phyloP scores from a whole-genome alignment of 2,329 filamentous ascomycete species.

The Hypocreales sp. region DNA sequence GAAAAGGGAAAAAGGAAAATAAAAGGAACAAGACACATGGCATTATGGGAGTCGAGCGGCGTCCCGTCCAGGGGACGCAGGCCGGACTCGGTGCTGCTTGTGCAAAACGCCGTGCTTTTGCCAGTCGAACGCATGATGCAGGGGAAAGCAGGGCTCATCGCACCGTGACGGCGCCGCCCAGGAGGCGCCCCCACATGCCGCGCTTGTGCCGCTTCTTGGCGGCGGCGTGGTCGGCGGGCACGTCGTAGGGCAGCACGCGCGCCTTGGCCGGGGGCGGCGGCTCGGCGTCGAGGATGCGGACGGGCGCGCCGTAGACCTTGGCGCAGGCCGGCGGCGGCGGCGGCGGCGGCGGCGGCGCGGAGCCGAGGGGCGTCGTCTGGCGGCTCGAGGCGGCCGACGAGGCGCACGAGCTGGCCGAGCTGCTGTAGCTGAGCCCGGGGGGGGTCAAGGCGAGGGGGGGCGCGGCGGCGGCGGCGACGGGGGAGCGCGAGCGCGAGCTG shows the following conservation, averaged over 20 bases:
- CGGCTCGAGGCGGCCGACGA: conserved; percentile 31
- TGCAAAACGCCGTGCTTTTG: conserved; percentile 1
- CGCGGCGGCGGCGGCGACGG: conserved; percentile 21
- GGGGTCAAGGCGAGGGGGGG: conserved; percentile 23
- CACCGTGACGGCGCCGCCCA: conserved; percentile 26
- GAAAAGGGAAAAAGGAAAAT: background rate
- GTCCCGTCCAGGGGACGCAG: no score
- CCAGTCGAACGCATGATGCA: background rate
- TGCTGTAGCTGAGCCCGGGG: conserved; percentile 32
- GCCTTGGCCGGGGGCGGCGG: conserved; percentile 12
- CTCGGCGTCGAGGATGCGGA: conserved; percentile 24
- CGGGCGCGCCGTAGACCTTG: conserved; percentile 33
- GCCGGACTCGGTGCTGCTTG: no score
- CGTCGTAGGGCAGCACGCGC: conserved; percentile 37
- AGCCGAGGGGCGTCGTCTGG: conserved; percentile 35
- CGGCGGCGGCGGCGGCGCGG: conserved; percentile 2
- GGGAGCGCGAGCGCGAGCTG: conserved; percentile 23
- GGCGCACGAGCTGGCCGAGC: conserved; percentile 33
- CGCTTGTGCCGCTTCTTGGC: conserved; percentile 33
- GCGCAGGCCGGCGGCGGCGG: background rate
- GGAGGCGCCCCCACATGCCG: conserved; percentile 38
- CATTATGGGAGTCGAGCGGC: no score
- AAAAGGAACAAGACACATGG: no score
- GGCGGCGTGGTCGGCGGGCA: conserved; percentile 30
- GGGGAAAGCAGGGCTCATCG: conserved; percentile 11